Evolutionary conservation across 345 rosid genomes (phyloP), one percentile per base, ranked within the genome.

Genomic region (Salix suchowensis): DNA sequence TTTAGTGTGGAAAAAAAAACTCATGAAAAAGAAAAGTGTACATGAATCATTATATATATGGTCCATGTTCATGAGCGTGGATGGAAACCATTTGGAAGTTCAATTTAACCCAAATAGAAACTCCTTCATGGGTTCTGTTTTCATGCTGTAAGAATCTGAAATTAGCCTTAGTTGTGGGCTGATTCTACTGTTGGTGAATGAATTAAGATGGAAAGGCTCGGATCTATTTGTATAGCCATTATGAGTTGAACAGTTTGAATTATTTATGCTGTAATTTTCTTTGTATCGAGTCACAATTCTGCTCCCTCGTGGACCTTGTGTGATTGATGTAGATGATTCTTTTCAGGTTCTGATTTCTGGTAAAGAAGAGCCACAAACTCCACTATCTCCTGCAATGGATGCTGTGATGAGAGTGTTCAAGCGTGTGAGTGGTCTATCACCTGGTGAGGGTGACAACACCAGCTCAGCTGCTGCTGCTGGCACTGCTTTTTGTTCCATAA

Each of bases 311-410:
- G 54, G 11, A 42, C 6, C 24, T 39, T 23, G 40, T 46, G 18
- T 13, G 21, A 65, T 30, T 73, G 18, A 58, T 23, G 6, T 58
- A 8, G 23, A 14, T 70, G 16, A 62, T 75, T 68, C 70, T 21
- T 72, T 32, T 14, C 77, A 90, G 94, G 91, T 90, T 73, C 70
- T 90, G 67, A 84, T 90, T 77, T 80, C 89, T 81, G 90, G 86
- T 19, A 85, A 86, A 74, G 92, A 90, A 83, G 89, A 87, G 55
- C 91, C 84, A 70, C 90, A 86, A 66, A 83, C 87, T 7, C 76
- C 77, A 50, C 65, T 81, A 64, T 86, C 94, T 5, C 90, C 88
- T 74, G 89, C 94, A 75, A 87, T 90, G 89, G 88, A 86, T 52
- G 92, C 92, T 30, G 80, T 79, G 4, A 30, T 87, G 32, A 83